Base-by-base conservation (phyloP, 805 yeast genomes). In the Starmera amethionina region DNA sequence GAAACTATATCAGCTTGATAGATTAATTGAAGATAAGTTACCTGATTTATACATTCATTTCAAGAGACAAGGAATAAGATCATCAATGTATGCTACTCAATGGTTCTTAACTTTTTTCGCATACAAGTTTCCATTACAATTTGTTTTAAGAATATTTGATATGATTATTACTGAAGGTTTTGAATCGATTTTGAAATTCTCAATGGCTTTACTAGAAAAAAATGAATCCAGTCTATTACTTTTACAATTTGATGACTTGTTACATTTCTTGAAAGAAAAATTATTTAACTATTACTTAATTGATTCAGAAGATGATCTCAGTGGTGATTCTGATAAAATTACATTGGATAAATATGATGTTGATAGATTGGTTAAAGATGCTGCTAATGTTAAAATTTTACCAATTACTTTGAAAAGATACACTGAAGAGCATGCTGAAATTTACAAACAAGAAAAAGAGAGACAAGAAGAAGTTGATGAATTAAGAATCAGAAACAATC, bases 71-170 rank as follows among this genome's bases (percentile, higher is more conserved):
- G 97, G 97, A 6, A 78, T 93, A 19, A 74, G 81, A 45, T 83
- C 96, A 3, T 82, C 95, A 18, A 90, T 90, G 97, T 93, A 86
- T 66, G 97, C 97, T 0, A 80, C 95, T 2, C 97, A 93, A 61
- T 93, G 98, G 98, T 90, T 93, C 55, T 70, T 93, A 51, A 93
- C 97, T 0, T 72, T 93, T 48, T 93, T 93, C 62, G 95, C 96
- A 7, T 93, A 93, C 66, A 87, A 87, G 57, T 90, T 93, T 59
- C 97, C 98, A 13, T 65, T 89, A 38, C 84, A 79, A 42, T 81
- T 90, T 56, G 97, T 93, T 19, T 64, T 87, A 47, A 70, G 97
- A 45, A 85, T 93, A 33, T 86, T 75, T 59, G 98, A 93, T 63
- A 74, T 86, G 44, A 78, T 93, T 8, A 77, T 93, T 39, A 81